Conservation (phyloP, 2,329 filamentous ascomycete species). For the Botrytis fragariae region DNA sequence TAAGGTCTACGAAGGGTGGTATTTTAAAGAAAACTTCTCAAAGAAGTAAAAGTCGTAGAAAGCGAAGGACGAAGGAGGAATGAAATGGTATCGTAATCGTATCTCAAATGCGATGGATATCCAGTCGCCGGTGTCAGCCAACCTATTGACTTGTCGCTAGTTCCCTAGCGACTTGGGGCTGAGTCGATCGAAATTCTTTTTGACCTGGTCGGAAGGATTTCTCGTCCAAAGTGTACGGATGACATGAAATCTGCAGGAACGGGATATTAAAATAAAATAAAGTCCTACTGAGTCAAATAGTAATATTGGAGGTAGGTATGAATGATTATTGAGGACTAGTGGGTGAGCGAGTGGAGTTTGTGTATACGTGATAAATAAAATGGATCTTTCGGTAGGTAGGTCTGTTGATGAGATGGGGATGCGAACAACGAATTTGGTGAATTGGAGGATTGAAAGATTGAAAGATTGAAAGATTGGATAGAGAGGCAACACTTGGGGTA, state of each 20-base stretch:
- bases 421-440: background rate
- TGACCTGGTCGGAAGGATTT: constrained; percentile 20
- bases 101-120: constrained; percentile 12
- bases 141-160: constrained; percentile 20
- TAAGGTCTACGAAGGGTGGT: constrained; percentile 43
- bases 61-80: constrained; percentile 25
- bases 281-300: background rate
- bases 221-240: constrained; percentile 5
- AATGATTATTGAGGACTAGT: background rate
- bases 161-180: constrained; percentile 19
- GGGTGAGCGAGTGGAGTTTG: background rate
- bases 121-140: constrained; percentile 18
- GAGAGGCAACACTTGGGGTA: background rate
- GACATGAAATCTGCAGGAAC: constrained; percentile 24
- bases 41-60: constrained; percentile 35
- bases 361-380: background rate
- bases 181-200: constrained; percentile 17
- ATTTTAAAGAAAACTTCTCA: constrained; percentile 25
- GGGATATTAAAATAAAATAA: background rate
- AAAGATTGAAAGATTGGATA: background rate
- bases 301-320: background rate
- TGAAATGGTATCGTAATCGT: background rate
- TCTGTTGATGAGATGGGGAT: background rate
- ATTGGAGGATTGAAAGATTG: background rate
- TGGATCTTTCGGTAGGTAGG: background rate